Evolutionary conservation across 75 land plant genomes (phyloP).

Genomic region (Pinus taeda): DNA sequence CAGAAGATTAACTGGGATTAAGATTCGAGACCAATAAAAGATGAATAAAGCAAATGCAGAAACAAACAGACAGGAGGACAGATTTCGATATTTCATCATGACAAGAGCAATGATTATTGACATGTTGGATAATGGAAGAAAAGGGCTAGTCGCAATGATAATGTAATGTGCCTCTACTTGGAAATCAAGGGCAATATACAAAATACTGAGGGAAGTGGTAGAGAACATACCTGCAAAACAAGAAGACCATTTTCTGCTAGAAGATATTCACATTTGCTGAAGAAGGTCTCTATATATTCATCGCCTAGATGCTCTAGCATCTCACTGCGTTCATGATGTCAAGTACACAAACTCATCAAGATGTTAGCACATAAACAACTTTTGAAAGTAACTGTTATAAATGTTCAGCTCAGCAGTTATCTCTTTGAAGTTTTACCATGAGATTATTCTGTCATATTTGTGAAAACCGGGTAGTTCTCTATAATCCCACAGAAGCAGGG

Average conservation of each 20-base stretch:
- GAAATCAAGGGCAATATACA: no score
- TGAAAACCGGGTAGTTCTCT: constrained; percentile 40
- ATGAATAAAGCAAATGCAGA: no score
- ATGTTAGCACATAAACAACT: background rate
- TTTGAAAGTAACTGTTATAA: background rate
- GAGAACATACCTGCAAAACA: constrained; percentile 39
- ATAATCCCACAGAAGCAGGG: constrained; percentile 73
- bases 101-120: background rate
- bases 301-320: constrained; percentile 58
- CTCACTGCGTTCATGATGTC: constrained; percentile 23
- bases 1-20: background rate
- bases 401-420: background rate
- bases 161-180: no score
- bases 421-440: constrained; percentile 24
- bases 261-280: constrained; percentile 38
- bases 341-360: background rate
- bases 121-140: background rate
- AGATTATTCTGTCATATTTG: constrained; percentile 45
- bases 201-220: background rate
- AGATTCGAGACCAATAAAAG: no score
- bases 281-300: constrained; percentile 42
- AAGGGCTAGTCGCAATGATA: no score
- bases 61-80: background rate
- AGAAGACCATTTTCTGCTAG: constrained; percentile 46
- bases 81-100: no score